Evolutionary conservation across 768 basidiomycete genomes (phyloP), one percentile per base, ranked within the genome.

Genomic region (Boletus subparvulus): DNA sequence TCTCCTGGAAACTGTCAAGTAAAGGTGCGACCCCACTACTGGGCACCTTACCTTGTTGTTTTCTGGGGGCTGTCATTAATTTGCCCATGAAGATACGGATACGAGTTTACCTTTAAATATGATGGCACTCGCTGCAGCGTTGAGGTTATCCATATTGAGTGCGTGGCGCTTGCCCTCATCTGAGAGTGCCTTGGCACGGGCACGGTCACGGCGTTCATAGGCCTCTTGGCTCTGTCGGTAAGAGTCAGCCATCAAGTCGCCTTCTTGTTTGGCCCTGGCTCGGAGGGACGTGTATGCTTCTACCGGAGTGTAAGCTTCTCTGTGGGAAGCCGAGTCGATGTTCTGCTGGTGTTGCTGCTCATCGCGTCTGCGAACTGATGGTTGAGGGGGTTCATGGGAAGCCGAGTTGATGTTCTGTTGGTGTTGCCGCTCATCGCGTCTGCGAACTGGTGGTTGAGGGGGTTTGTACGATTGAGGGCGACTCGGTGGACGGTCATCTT

Each of bases 101-200:
- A 24, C 1, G 35, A 3, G 13, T 3, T 91, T 84, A 59, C 76
- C 73, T 56, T 52, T 37, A 69, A 86, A 98, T 60, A 98, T 92
- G 88, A 88, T 92, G 47, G 87, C 82, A 54, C 87, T 84, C 4
- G 95, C 96, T 70, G 92, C 72, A 55, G 78, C 81, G 69, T 98
- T 90, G 60, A 93, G 71, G 36, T 77, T 69, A 59, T 91, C 86
- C 87, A 92, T 94, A 65, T 81, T 80, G 12, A 73, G 66, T 68
- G 88, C 82, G 69, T 95, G 92, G 37, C 75, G 76, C 70, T 93
- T 91, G 19, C 92, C 93, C 68, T 92, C 65, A 48, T 86, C 83
- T 28, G 87, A 90, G 17, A 97, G 79, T 49, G 87, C 77, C 72
- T 96, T 94, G 36, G 94, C 94, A 30, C 73, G 73, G 1, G 83